A percentile compares a stretch with the other conserved stretches of the same genome.
Evolutionary conservation across 2,329 filamentous ascomycete species (phyloP).

Genomic region (Domatiomyces globalis): DNA sequence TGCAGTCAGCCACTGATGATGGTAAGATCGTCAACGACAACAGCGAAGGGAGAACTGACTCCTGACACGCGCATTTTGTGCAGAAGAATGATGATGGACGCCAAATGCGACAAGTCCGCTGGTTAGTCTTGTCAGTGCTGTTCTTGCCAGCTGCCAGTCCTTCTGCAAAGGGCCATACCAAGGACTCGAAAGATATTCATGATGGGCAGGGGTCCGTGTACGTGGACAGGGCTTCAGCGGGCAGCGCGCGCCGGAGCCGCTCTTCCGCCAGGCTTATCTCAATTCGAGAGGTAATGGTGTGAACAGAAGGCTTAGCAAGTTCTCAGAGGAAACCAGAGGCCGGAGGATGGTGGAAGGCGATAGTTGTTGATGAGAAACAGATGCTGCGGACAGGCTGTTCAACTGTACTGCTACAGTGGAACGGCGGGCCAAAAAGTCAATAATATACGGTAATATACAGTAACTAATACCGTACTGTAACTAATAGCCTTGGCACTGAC

Average conservation of each 20-base stretch:
- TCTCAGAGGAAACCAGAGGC: neutral
- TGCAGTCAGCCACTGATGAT: neutral
- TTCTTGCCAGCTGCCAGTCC: neutral
- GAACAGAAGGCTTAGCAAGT: neutral
- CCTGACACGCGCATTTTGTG: constrained; percentile 93
- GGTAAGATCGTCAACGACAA: constrained; percentile 1
- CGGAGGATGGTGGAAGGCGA: neutral
- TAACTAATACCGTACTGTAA: no score
- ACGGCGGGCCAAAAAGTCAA: no score
- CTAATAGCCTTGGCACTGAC: no score
- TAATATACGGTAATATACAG: no score
- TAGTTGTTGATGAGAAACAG: neutral
- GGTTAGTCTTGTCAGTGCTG: constrained; percentile 11
- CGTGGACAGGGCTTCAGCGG: neutral
- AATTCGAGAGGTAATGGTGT: neutral
- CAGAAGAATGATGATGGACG: constrained; percentile 84
- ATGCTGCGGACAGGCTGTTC: neutral
- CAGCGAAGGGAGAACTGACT: constrained; percentile 38
- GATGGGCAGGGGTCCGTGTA: constrained; percentile 21
- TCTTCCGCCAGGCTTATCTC: neutral
- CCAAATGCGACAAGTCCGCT: constrained; percentile 92
- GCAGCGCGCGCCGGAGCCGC: neutral
- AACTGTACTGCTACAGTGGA: neutral
- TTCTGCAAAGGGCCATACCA: constrained; percentile 33
- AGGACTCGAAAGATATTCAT: constrained; percentile 60